Evolutionary conservation across 202 grass and related monocot genomes (phyloP).

Genomic region (Thinopyrum obtusiflorum): DNA sequence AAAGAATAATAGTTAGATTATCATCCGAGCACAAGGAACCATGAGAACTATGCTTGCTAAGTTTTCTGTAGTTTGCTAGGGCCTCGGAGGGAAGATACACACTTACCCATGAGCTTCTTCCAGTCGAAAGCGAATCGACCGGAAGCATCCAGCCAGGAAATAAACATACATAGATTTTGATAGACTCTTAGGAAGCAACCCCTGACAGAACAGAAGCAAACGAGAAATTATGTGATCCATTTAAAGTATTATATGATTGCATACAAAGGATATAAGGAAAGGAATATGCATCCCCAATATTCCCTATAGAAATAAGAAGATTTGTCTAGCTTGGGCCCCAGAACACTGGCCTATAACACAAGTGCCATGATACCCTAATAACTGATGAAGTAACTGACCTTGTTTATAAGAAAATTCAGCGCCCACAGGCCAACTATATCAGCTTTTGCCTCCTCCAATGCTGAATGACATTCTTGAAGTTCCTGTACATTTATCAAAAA

Average conservation of each 20-base stretch:
- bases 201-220: constrained; percentile 48
- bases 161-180: constrained; percentile 91
- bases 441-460: constrained; percentile 97
- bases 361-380: constrained; percentile 1
- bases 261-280: neutral
- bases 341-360: neutral
- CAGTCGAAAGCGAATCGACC: constrained; percentile 84
- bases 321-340: neutral
- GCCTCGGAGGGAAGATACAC: constrained; percentile 3
- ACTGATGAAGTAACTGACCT: constrained; percentile 52
- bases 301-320: constrained; percentile 12
- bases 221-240: neutral
- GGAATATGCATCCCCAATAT: neutral
- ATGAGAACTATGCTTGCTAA: neutral
- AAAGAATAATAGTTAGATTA: neutral
- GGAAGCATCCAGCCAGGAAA: constrained; percentile 89
- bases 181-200: constrained; percentile 80
- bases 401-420: constrained; percentile 84
- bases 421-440: constrained; percentile 99
- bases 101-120: constrained; percentile 94
- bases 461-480: constrained; percentile 88
- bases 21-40: neutral
- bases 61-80: neutral
- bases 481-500: constrained; percentile 52
- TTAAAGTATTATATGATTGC: neutral